Percentiles rank a stretch among this genome's conserved stretches.
Evolutionary conservation across 2,329 filamentous ascomycete species (phyloP).

Genomic region (Trichoderma breve): DNA sequence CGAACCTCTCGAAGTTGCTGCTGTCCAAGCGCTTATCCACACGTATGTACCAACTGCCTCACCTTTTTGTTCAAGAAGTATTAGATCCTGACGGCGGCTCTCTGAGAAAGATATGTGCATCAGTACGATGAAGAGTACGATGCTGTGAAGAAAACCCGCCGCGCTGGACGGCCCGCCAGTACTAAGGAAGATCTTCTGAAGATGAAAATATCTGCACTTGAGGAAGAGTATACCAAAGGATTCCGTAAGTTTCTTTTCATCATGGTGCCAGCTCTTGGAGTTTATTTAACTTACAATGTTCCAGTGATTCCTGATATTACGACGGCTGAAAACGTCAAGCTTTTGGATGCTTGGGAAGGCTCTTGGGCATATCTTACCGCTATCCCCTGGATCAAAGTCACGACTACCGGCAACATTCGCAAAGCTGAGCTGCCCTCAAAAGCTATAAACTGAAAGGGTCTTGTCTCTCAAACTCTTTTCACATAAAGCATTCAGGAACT

Average conservation of each 20-base stretch:
- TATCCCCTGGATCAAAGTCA: conserved; percentile 74
- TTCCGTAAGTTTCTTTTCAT: conserved; percentile 59
- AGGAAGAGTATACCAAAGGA: conserved; percentile 77
- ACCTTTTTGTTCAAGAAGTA: conserved; percentile 8
- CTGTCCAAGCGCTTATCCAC: conserved; percentile 61
- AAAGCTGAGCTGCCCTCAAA: conserved; percentile 75
- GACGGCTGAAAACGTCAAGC: conserved; percentile 60
- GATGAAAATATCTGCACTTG: conserved; percentile 66
- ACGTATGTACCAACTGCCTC: conserved; percentile 45
- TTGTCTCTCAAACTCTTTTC: neutral
- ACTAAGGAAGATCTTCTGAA: conserved; percentile 75
- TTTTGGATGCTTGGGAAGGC: conserved; percentile 74
- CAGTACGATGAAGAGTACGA: conserved; percentile 71
- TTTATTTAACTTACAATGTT: conserved; percentile 16
- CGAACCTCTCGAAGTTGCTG: conserved; percentile 50
- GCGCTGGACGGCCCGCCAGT: conserved; percentile 75
- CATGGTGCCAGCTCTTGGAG: neutral
- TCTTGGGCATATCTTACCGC: conserved; percentile 78
- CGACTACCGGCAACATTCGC: conserved; percentile 60
- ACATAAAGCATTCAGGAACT: neutral
- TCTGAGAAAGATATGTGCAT: conserved; percentile 54
- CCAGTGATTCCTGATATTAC: conserved; percentile 73
- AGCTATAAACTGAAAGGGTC: conserved; percentile 28
- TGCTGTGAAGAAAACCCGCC: conserved; percentile 63
- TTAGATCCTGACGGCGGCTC: conserved; percentile 29